A percentile compares a stretch with the other conserved stretches of the same genome.
Conservation (phyloP, 805 yeast species). For the Wickerhamiella hasegawae region DNA sequence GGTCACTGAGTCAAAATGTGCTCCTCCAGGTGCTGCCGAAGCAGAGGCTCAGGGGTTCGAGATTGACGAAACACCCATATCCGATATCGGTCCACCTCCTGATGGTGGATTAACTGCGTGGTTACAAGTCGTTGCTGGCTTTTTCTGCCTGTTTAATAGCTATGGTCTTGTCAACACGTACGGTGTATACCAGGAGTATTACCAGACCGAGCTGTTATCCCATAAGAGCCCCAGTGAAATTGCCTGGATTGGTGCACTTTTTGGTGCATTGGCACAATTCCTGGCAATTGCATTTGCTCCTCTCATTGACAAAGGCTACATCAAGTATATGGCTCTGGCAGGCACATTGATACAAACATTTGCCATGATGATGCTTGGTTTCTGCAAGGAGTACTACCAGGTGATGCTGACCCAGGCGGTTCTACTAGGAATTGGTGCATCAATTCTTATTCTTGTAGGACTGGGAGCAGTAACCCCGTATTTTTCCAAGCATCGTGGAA, state of each 20-base stretch:
- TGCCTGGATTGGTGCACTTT: constrained; percentile 18
- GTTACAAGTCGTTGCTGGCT: constrained; percentile 34
- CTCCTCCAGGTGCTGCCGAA: too few species aligned
- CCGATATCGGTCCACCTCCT: too few species aligned
- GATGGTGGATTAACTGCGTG: constrained; percentile 36
- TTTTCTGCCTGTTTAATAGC: constrained; percentile 31
- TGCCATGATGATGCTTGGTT: constrained; percentile 19
- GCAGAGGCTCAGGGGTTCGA: too few species aligned
- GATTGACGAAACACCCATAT: too few species aligned
- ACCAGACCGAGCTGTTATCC: constrained; percentile 4
- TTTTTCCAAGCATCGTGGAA: constrained; percentile 28
- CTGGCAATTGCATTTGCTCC: constrained; percentile 18
- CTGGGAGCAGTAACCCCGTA: constrained; percentile 32
- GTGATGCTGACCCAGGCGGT: constrained; percentile 38
- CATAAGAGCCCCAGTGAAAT: constrained; percentile 9
- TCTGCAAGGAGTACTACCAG: constrained; percentile 31
- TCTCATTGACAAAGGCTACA: constrained; percentile 17
- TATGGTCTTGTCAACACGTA: constrained; percentile 33
- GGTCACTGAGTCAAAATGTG: too few species aligned
- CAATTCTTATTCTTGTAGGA: constrained; percentile 29
- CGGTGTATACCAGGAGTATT: constrained; percentile 16
- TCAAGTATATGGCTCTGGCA: constrained; percentile 13
- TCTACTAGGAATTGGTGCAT: constrained; percentile 30
- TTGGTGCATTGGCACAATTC: constrained; percentile 8
- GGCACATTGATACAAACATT: constrained; percentile 16